Conservation (phyloP, 148 eudicot genomes). For the Rhododendron williamsianum region DNA sequence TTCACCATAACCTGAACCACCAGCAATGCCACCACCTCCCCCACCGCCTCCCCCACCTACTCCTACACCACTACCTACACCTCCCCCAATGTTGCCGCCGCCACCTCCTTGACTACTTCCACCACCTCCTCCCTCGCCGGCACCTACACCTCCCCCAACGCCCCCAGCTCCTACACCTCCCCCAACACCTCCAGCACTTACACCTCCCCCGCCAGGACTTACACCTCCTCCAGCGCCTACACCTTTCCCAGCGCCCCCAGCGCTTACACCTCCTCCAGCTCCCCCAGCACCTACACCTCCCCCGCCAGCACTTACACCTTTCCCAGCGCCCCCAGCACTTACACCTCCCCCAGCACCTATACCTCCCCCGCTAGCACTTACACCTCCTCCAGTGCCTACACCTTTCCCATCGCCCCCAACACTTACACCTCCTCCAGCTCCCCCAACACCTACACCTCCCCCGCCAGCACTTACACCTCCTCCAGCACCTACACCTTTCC, state of each 20-base stretch:
- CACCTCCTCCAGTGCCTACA: too few species aligned
- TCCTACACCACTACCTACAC: slow-evolving; percentile 3
- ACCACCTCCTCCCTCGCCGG: background rate
- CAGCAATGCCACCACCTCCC: background rate
- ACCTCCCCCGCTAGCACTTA: too few species aligned
- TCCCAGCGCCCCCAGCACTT: too few species aligned
- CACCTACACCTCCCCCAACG: background rate
- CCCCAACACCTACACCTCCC: background rate
- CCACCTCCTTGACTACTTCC: background rate
- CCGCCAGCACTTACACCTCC: too few species aligned
- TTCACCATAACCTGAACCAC: background rate
- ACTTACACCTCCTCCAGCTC: background rate
- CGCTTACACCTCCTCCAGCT: too few species aligned
- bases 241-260: too few species aligned
- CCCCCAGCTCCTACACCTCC: background rate
- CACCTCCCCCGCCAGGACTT: background rate
- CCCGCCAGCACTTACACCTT: too few species aligned
- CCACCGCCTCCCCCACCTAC: slow-evolving; percentile 5
- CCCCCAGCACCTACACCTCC: too few species aligned
- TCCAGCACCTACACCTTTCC: too few species aligned
- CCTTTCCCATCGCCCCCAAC: too few species aligned
- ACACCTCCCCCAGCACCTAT: too few species aligned
- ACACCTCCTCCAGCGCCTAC: background rate
- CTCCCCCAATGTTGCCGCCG: too few species aligned
- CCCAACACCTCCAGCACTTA: background rate